Evolutionary conservation across 148 eudicot species (phyloP), one percentile per base, ranked within the genome.

Genomic region (Silene latifolia): DNA sequence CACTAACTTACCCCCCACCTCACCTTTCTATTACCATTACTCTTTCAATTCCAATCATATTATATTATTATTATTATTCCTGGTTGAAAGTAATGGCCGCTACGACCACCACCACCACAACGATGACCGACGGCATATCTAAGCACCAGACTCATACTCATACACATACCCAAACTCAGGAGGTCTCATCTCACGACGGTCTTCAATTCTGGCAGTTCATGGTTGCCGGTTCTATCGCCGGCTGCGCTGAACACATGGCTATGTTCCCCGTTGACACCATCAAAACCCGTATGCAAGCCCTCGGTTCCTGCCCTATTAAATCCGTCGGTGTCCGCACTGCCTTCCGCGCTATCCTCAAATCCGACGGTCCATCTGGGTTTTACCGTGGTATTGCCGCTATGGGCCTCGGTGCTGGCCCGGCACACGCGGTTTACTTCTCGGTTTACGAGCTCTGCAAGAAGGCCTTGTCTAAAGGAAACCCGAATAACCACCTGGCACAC

Each of bases 351-450:
- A 88, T 93, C 51, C 58, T 93, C 11, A 78, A 76, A 54, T 64
- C 89, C 13, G 97, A 93, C 4, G 98, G 98, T 0, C 66, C 84
- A 0, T 74, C 83, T 27, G 98, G 97, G 0, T 63, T 93, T 17
- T 93, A 93, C 86, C 89, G 90, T 0, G 98, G 97, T 1, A 91
- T 93, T 35, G 90, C 86, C 42, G 97, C 98, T 7, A 93, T 93
- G 98, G 98, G 88, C 4, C 91, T 93, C 5, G 98, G 98, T 2
- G 98, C 98, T 3, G 98, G 98, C 3, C 98, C 98, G 4, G 98
- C 98, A 12, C 98, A 93, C 80, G 97, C 98, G 4, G 97, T 88
- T 3, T 91, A 93, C 63, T 93, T 91, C 80, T 88, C 97, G 0
- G 88, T 88, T 1, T 93, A 93, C 51, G 98, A 93, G 80, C n/a